phyloP scores from a whole-genome alignment of 2,329 filamentous ascomycete species.

The Teratosphaeria gauchensis region DNA sequence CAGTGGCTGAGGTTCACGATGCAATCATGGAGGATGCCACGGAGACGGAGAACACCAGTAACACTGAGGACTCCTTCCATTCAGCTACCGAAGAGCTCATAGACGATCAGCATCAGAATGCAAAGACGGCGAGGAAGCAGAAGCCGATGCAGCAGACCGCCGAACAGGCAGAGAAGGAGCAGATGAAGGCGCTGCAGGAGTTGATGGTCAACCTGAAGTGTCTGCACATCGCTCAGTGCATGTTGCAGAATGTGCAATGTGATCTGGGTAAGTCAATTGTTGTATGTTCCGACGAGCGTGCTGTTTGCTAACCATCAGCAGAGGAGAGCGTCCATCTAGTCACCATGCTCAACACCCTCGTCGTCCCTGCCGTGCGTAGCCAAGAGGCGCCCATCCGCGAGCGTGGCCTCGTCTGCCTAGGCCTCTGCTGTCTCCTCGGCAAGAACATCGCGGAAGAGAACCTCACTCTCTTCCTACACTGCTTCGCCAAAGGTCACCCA shows the following conservation, averaged over 20 bases:
- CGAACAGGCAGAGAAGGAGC: slow-evolving; percentile 43
- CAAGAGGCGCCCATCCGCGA: slow-evolving; percentile 90
- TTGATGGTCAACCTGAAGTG: slow-evolving; percentile 99
- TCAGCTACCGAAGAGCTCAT: slow-evolving; percentile 82
- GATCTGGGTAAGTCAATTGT: slow-evolving; percentile 42
- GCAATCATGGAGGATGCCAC: slow-evolving; percentile 66
- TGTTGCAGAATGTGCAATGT: slow-evolving; percentile 85
- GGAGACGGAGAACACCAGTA: slow-evolving; percentile 42
- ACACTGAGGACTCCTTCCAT: slow-evolving; percentile 73
- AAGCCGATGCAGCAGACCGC: slow-evolving; percentile 48
- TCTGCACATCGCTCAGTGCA: slow-evolving; percentile 92
- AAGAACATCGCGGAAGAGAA: slow-evolving; percentile 89
- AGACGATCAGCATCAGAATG: slow-evolving; percentile 41
- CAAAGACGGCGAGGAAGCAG: slow-evolving; percentile 27
- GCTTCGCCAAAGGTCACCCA: slow-evolving; percentile 87
- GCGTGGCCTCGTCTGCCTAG: slow-evolving; percentile 77
- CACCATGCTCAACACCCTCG: slow-evolving; percentile 94
- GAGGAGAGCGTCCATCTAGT: slow-evolving; percentile 87
- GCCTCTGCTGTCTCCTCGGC: slow-evolving; percentile 83
- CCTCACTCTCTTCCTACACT: slow-evolving; percentile 85
- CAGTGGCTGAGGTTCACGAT: slow-evolving; percentile 93
- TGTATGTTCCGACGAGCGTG: too few species aligned
- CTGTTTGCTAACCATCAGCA: not conserved
- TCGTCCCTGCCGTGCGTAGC: slow-evolving; percentile 87
- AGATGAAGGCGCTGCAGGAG: slow-evolving; percentile 70